A percentile compares a stretch with the other conserved stretches of the same genome.
These are phyloP conservation scores for Clohesyomyces aquaticus DNA, from an alignment of 495 filamentous ascomycete genomes.

Conservation along the genomic window DNA sequence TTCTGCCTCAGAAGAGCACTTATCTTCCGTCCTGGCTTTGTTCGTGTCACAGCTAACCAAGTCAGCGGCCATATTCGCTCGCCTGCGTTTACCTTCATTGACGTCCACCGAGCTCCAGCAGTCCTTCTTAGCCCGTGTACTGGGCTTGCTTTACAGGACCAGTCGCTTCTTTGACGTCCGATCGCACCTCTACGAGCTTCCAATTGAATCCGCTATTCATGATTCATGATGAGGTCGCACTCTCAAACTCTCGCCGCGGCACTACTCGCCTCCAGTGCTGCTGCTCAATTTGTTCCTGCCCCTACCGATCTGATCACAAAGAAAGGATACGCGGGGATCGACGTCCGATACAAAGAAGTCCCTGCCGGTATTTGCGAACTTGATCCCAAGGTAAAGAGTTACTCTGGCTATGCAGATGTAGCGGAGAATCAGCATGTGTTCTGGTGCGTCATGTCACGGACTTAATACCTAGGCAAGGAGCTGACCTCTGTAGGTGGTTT, in stretches of 20 bases:
- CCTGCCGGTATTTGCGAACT: constrained; percentile 67
- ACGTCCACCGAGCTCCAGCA: no score
- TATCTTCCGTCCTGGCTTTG: no score
- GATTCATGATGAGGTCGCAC: background rate
- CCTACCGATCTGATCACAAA: constrained; percentile 58
- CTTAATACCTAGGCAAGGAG: background rate
- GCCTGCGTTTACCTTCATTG: no score
- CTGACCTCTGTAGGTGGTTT: constrained; percentile 47
- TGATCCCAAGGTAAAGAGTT: constrained; percentile 66
- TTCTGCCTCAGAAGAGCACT: no score
- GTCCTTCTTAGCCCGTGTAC: no score
- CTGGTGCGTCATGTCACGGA: constrained; percentile 43
- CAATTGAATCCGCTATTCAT: background rate
- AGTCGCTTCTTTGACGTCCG: background rate
- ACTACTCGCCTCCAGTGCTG: constrained; percentile 27
- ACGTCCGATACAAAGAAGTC: constrained; percentile 63
- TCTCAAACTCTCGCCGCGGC: constrained; percentile 1
- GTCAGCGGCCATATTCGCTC: no score
- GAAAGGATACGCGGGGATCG: constrained; percentile 56
- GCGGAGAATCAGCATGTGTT: constrained; percentile 65
- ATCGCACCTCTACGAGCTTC: no score
- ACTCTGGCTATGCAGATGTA: constrained; percentile 69
- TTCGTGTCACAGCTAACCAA: no score
- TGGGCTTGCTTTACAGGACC: background rate
- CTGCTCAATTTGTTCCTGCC: constrained; percentile 62